Percentiles rank a stretch among this genome's conserved stretches.
phyloP scores from a whole-genome alignment of 2,329 filamentous ascomycete genomes.

The Fusarium sp. region DNA sequence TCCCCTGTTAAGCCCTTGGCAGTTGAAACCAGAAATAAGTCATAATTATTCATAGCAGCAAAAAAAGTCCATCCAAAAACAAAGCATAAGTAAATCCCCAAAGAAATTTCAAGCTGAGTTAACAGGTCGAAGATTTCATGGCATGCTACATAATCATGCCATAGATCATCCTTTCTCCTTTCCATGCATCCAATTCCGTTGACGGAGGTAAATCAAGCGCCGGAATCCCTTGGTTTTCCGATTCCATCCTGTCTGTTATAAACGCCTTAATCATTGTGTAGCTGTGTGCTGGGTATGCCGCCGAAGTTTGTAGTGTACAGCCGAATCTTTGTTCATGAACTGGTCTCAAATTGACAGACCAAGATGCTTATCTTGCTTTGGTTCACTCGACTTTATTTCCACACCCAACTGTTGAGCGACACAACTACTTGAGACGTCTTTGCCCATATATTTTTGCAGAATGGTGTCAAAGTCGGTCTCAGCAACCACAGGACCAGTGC shows the following conservation, averaged over 20 bases:
- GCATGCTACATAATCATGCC: constrained; percentile 4
- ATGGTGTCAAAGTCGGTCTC: constrained; percentile 89
- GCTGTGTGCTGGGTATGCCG: constrained; percentile 36
- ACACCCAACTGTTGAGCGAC: constrained; percentile 69
- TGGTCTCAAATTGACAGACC: constrained; percentile 31
- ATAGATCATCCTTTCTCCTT: constrained; percentile 28
- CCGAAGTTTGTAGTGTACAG: constrained; percentile 43
- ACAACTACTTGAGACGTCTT: constrained; percentile 51
- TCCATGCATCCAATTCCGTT: constrained; percentile 31
- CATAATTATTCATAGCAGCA: constrained; percentile 37
- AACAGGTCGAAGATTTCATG: constrained; percentile 4
- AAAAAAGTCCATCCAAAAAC: constrained; percentile 16
- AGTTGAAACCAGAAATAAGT: constrained; percentile 23
- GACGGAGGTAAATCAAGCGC: constrained; percentile 28
- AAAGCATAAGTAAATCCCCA: constrained; percentile 9
- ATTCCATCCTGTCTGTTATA: constrained; percentile 44
- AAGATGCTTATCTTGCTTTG: constrained; percentile 34
- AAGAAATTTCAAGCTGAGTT: constrained; percentile 11
- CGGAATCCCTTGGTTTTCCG: constrained; percentile 39
- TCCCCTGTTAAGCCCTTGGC: neutral
- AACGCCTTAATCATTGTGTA: constrained; percentile 45
- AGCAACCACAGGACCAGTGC: constrained; percentile 88
- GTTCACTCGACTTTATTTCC: constrained; percentile 54
- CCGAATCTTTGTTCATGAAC: constrained; percentile 24
- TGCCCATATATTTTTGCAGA: constrained; percentile 72